phyloP scores from a whole-genome alignment of 2,329 filamentous ascomycete genomes.

The Neofusicoccum parvum region DNA sequence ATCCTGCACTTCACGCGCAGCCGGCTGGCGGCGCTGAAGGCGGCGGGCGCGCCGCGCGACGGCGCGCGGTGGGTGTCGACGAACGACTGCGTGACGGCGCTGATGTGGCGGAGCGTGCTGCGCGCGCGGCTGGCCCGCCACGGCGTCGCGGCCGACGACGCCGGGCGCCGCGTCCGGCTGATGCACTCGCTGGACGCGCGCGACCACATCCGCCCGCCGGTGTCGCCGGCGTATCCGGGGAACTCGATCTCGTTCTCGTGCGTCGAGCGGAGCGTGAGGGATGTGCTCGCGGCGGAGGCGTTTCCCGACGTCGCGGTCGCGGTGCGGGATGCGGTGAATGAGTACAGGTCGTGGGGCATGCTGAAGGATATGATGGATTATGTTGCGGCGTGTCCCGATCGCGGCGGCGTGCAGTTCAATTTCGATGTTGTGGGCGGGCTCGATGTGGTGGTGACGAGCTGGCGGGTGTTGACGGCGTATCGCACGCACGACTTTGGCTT shows the following conservation, averaged over 20 bases:
- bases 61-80: constrained; percentile 28
- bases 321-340: constrained; percentile 28
- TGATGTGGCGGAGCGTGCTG: constrained; percentile 28
- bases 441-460: constrained; percentile 31
- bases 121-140: constrained; percentile 26
- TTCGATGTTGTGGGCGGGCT: constrained; percentile 29
- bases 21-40: constrained; percentile 26
- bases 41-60: background rate
- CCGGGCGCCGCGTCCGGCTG: constrained; percentile 21
- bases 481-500: constrained; percentile 36
- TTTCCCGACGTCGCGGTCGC: constrained; percentile 26
- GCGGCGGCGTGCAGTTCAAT: constrained; percentile 27
- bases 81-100: constrained; percentile 29
- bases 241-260: constrained; percentile 26
- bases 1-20: constrained; percentile 30
- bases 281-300: constrained; percentile 21
- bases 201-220: constrained; percentile 25
- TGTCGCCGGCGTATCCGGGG: constrained; percentile 29
- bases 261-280: constrained; percentile 21
- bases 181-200: constrained; percentile 29
- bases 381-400: constrained; percentile 27
- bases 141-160: background rate
- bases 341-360: constrained; percentile 25
- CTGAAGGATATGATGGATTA: constrained; percentile 27
- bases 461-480: constrained; percentile 30